phyloP scores from a whole-genome alignment of 2,329 filamentous ascomycete genomes.

The Exophiala sp. region DNA sequence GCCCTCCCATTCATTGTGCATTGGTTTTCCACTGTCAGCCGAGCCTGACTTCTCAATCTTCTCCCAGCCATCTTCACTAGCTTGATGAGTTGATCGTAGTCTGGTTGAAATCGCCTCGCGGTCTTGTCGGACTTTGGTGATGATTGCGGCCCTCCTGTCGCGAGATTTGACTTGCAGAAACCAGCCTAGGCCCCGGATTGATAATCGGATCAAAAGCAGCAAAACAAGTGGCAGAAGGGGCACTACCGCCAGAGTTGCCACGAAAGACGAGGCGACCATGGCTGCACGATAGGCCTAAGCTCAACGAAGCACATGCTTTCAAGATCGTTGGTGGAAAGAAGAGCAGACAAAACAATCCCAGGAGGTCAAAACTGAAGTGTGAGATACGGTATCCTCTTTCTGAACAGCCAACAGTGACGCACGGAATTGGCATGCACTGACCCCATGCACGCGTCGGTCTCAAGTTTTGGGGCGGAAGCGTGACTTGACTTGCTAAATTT shows the following conservation, averaged over 20 bases:
- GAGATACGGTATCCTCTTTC: background rate
- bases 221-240: slow-evolving; percentile 19
- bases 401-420: slow-evolving; percentile 18
- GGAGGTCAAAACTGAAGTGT: background rate
- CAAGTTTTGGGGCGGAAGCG: background rate
- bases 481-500: background rate
- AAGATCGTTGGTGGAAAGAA: slow-evolving; percentile 1
- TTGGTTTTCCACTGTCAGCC: slow-evolving; percentile 40
- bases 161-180: slow-evolving; percentile 16
- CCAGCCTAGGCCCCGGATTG: slow-evolving; percentile 16
- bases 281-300: slow-evolving; percentile 1
- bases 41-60: slow-evolving; percentile 56
- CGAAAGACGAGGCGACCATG: slow-evolving; percentile 21
- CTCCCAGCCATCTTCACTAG: slow-evolving; percentile 63
- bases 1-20: slow-evolving; percentile 68
- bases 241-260: slow-evolving; percentile 18
- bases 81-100: slow-evolving; percentile 10
- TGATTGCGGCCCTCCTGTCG: slow-evolving; percentile 24
- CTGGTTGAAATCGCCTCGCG: slow-evolving; percentile 36
- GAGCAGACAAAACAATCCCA: background rate
- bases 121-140: slow-evolving; percentile 15
- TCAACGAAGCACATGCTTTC: slow-evolving; percentile 17
- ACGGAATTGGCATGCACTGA: slow-evolving; percentile 2
- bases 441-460: background rate
- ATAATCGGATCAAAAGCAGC: slow-evolving; percentile 12